Conservation (phyloP, 768 basidiomycete genomes). For the Cystofilobasidium macerans region DNA sequence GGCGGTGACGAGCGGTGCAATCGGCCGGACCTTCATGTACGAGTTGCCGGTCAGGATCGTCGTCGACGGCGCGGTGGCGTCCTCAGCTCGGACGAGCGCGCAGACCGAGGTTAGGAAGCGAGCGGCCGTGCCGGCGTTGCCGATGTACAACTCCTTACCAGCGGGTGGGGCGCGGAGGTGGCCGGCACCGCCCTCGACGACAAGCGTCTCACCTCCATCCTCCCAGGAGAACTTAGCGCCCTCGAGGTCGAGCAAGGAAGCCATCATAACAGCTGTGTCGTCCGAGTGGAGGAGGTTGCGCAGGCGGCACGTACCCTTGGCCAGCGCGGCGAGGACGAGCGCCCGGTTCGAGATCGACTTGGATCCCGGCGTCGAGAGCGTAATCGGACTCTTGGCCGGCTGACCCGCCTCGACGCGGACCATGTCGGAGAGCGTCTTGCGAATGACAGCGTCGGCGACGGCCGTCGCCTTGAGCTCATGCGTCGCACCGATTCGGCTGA, state of each 20-base stretch:
- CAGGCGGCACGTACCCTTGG: slow-evolving; percentile 72
- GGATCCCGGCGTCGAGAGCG: slow-evolving; percentile 88
- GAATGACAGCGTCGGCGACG: slow-evolving; percentile 68
- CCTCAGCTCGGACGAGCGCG: slow-evolving; percentile 60
- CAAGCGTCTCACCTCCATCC: slow-evolving; percentile 87
- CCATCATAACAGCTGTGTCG: slow-evolving; percentile 99
- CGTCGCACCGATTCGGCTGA: slow-evolving; percentile 81
- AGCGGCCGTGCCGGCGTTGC: slow-evolving; percentile 94
- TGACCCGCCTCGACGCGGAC: slow-evolving; percentile 60
- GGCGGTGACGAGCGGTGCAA: slow-evolving; percentile 86
- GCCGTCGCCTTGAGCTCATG: slow-evolving; percentile 82
- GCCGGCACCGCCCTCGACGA: slow-evolving; percentile 80
- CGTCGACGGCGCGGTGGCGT: slow-evolving; percentile 30
- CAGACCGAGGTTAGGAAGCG: slow-evolving; percentile 96
- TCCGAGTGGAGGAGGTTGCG: slow-evolving; percentile 90
- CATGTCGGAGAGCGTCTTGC: slow-evolving; percentile 68
- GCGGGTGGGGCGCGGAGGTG: slow-evolving; percentile 59
- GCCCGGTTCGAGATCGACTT: slow-evolving; percentile 95
- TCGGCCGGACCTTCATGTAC: slow-evolving; percentile 96
- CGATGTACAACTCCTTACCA: slow-evolving; percentile 83
- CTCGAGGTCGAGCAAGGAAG: slow-evolving; percentile 78
- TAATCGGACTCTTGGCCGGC: slow-evolving; percentile 49
- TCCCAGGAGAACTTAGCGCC: slow-evolving; percentile 91
- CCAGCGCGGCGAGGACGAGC: slow-evolving; percentile 83
- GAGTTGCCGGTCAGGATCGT: slow-evolving; percentile 94